These are phyloP conservation scores for Penicillium glabrum DNA, from an alignment of 2,329 filamentous ascomycete species.

Conservation along the genomic window DNA sequence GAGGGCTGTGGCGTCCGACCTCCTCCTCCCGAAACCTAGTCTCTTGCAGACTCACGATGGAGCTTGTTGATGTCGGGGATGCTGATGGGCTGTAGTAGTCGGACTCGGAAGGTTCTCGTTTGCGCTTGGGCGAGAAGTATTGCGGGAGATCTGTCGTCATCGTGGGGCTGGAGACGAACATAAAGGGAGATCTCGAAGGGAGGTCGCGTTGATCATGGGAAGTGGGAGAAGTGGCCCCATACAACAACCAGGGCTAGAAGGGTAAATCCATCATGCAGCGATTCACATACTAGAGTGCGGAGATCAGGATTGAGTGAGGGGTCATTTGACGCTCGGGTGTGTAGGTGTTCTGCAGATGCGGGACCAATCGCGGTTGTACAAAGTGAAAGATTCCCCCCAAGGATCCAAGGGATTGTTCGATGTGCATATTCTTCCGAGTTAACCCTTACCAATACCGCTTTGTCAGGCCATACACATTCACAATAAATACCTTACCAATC, in stretches of 20 bases:
- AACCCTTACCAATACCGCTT: too few species aligned
- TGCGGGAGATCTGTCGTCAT: constrained; percentile 30
- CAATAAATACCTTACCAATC: too few species aligned
- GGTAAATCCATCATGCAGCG: constrained; percentile 12
- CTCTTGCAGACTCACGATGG: constrained; percentile 32
- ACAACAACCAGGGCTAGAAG: constrained; percentile 11
- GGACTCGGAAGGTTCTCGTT: constrained; percentile 34
- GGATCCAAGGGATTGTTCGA: too few species aligned
- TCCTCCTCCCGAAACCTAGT: constrained; percentile 32
- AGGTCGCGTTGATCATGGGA: constrained; percentile 4
- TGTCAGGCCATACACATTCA: too few species aligned
- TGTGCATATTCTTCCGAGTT: too few species aligned
- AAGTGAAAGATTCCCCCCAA: too few species aligned
- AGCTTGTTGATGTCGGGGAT: constrained; percentile 35
- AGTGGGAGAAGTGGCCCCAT: constrained; percentile 5
- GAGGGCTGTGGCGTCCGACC: constrained; percentile 37
- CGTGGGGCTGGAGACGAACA: constrained; percentile 24
- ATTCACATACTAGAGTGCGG: constrained; percentile 11
- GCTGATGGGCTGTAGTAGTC: constrained; percentile 29
- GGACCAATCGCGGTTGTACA: constrained; percentile 8
- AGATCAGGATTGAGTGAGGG: constrained; percentile 20
- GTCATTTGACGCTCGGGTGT: constrained; percentile 20
- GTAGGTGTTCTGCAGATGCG: constrained; percentile 10
- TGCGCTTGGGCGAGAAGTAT: constrained; percentile 35
- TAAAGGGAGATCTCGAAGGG: constrained; percentile 19